A percentile compares a stretch with the other conserved stretches of the same genome.
These are phyloP conservation scores for Annona cherimola DNA, from an alignment of 164 flowering plant species.

Conservation along the genomic window DNA sequence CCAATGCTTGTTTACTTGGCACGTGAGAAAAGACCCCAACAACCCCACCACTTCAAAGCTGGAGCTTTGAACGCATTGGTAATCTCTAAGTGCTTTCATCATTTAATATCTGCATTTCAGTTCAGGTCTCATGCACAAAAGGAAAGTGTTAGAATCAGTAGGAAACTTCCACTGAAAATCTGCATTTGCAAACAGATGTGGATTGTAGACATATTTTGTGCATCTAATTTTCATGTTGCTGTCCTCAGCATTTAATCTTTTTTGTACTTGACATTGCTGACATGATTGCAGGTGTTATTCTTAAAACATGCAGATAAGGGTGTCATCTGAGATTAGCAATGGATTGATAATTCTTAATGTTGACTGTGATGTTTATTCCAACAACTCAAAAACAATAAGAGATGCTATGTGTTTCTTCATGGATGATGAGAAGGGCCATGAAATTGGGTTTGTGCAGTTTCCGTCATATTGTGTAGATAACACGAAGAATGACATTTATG, in stretches of 20 bases:
- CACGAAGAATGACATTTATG: constrained; percentile 24
- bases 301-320: constrained; percentile 25
- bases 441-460: constrained; percentile 32
- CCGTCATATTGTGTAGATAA: constrained; percentile 26
- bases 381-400: constrained; percentile 28
- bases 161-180: no score
- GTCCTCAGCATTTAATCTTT: no score
- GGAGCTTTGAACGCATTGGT: constrained; percentile 60
- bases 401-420: constrained; percentile 36
- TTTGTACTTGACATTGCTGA: no score
- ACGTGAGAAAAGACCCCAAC: constrained; percentile 44
- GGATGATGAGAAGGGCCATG: constrained; percentile 32
- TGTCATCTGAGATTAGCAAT: constrained; percentile 30
- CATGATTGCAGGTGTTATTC: no score
- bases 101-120: no score
- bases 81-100: constrained; percentile 4
- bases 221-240: no score
- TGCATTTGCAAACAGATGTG: not conserved
- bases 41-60: constrained; percentile 51
- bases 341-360: constrained; percentile 32
- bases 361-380: constrained; percentile 41
- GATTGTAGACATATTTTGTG: no score
- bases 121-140: no score
- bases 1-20: constrained; percentile 53
- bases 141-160: no score